These are phyloP conservation scores for Xylaria hypoxylon DNA, from an alignment of 2,329 filamentous ascomycete genomes.

Conservation along the genomic window DNA sequence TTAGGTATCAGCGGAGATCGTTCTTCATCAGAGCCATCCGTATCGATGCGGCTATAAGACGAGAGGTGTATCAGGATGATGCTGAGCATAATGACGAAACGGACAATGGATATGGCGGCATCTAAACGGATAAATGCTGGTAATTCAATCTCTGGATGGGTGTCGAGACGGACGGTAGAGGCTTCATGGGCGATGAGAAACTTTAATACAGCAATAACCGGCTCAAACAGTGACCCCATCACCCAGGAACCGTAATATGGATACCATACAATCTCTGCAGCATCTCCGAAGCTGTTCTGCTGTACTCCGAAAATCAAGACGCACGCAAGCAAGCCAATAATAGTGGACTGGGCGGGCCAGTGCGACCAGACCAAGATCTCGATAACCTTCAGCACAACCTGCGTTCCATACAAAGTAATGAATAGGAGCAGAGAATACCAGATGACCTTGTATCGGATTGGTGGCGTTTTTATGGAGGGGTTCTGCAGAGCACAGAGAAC, in stretches of 20 bases:
- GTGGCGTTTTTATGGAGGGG: constrained; percentile 51
- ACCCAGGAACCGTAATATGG: constrained; percentile 73
- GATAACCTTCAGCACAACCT: constrained; percentile 57
- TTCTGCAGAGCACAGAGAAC: constrained; percentile 67
- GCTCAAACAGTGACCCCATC: constrained; percentile 68
- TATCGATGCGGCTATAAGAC: constrained; percentile 39
- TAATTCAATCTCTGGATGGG: constrained; percentile 30
- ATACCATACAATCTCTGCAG: constrained; percentile 66
- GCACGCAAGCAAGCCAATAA: constrained; percentile 71
- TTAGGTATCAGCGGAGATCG: constrained; percentile 67
- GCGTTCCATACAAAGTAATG: constrained; percentile 60
- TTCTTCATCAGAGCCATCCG: constrained; percentile 61
- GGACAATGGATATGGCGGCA: constrained; percentile 48
- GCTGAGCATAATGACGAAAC: constrained; percentile 51
- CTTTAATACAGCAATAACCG: constrained; percentile 57
- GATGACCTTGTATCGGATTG: constrained; percentile 58
- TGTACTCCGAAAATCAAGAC: constrained; percentile 73
- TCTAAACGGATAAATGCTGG: constrained; percentile 47
- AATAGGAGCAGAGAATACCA: constrained; percentile 58
- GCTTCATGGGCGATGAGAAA: constrained; percentile 44
- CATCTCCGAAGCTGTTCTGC: constrained; percentile 65
- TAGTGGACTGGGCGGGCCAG: constrained; percentile 60
- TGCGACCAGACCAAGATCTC: constrained; percentile 51
- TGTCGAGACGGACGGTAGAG: constrained; percentile 23
- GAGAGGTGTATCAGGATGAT: constrained; percentile 47